Percentiles rank a stretch among this genome's conserved stretches.
phyloP scores from a whole-genome alignment of 2,329 filamentous ascomycete genomes.

The Proliferodiscus dingleyae region DNA sequence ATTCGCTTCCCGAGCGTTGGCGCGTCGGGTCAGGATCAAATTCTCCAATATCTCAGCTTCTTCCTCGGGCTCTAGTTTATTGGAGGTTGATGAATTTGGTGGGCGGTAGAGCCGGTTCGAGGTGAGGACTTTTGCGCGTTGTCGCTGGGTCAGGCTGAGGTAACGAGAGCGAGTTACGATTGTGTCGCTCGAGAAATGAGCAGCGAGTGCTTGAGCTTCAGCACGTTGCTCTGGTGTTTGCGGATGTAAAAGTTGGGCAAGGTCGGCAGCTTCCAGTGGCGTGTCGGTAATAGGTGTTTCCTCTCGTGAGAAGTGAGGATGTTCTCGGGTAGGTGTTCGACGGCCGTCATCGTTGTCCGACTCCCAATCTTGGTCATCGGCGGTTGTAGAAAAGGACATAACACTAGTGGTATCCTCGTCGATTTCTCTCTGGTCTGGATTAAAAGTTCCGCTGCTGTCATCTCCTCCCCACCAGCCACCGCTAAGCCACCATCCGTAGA shows the following conservation, averaged over 20 bases:
- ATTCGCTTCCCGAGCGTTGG: too few relatives aligned
- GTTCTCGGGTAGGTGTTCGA: constrained; percentile 69
- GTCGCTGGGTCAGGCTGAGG: constrained; percentile 59
- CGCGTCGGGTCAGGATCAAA: constrained; percentile 43
- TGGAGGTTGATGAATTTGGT: constrained; percentile 25
- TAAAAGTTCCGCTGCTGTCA: constrained; percentile 77
- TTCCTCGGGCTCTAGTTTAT: constrained; percentile 50
- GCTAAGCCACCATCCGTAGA: constrained; percentile 81
- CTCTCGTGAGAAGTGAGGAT: constrained; percentile 49
- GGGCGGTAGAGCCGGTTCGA: constrained; percentile 38
- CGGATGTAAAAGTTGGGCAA: constrained; percentile 80
- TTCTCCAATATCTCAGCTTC: constrained; percentile 58
- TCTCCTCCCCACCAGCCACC: constrained; percentile 81
- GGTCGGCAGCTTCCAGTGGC: constrained; percentile 59
- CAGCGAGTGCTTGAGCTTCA: constrained; percentile 75
- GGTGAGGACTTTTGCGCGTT: constrained; percentile 64
- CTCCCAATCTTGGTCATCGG: constrained; percentile 43
- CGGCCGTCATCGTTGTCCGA: constrained; percentile 47
- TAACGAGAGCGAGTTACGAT: constrained; percentile 82
- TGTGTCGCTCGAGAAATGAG: constrained; percentile 65
- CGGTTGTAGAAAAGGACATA: constrained; percentile 51
- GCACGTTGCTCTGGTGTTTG: constrained; percentile 70
- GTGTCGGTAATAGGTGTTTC: constrained; percentile 56
- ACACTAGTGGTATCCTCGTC: constrained; percentile 76
- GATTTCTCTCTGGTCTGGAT: constrained; percentile 48